phyloP scores from a whole-genome alignment of 2,329 filamentous ascomycete species.

The Neurospora sp. region DNA sequence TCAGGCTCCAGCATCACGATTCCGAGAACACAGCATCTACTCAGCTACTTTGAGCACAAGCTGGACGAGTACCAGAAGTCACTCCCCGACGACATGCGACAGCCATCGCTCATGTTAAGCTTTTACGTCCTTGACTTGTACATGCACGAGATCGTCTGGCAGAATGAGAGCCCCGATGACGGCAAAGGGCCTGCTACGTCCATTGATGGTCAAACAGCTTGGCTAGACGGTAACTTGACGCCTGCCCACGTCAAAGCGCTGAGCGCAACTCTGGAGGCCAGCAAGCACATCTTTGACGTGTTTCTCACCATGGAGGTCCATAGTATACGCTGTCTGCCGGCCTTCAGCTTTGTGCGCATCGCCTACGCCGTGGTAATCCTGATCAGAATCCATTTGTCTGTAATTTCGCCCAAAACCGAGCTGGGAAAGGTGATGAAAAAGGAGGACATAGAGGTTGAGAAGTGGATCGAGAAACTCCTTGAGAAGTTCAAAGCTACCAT shows the following conservation, averaged over 20 bases:
- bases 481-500: conserved; percentile 57
- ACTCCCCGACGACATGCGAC: conserved; percentile 42
- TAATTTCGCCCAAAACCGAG: conserved; percentile 51
- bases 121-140: conserved; percentile 60
- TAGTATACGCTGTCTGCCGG: conserved; percentile 54
- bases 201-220: conserved; percentile 22
- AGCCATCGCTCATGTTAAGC: conserved; percentile 49
- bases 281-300: conserved; percentile 55
- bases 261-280: conserved; percentile 54
- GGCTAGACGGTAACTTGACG: conserved; percentile 32
- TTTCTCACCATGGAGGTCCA: conserved; percentile 52
- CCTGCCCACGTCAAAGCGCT: conserved; percentile 57
- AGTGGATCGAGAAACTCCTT: conserved; percentile 61
- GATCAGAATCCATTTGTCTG: conserved; percentile 64
- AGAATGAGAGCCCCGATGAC: conserved; percentile 50
- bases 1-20: conserved; percentile 47
- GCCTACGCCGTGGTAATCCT: conserved; percentile 62
- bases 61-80: conserved; percentile 48
- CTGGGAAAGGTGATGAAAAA: conserved; percentile 61
- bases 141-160: conserved; percentile 66
- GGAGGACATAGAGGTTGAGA: conserved; percentile 53
- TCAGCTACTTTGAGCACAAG: conserved; percentile 55
- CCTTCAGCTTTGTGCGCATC: conserved; percentile 61
- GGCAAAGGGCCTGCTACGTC: conserved; percentile 35
- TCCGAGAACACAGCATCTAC: conserved; percentile 50